Base-by-base conservation (phyloP, 2,329 filamentous ascomycete species). In the Colletotrichum falcatum region DNA sequence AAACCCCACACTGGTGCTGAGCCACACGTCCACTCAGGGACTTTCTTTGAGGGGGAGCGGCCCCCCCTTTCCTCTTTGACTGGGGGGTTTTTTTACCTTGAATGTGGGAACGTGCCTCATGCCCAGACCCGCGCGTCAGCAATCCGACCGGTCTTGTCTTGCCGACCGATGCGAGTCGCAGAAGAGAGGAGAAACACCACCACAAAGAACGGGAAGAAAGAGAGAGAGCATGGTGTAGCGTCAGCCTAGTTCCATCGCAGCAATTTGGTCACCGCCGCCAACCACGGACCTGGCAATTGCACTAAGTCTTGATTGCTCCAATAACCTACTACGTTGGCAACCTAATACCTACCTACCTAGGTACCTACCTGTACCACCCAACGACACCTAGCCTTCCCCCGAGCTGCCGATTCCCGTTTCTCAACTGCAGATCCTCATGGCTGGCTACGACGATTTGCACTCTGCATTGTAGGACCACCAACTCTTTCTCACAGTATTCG, bases 401-500 rank as follows among this genome's bases (percentile, higher is more conserved):
- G 7, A 28, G 42, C 33, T 28, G 33, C 35, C 44, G 46, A 46
- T 54, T 58, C 61, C 46, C 37, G n/a, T 58, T 30, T 51, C 26
- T 65, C 35, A 46, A 35, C 23, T 33, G 59, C 68, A 71, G 37
- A 71, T 71, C 46, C 68, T 63, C 64, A 71, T 71, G 68, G 68
- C 64, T 58, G 64, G 44, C 64, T 59, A 68, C 56, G 53, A 48
- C 58, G 44, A 68, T 67, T 68, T 55, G 58, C 68, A 30, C n/a
- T 42, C 33, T n/a, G 35, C n/a, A 60, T 65, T 30, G 46, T 69
- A 59, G 55, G 26, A 60, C 48, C 35, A 23, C 33, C 20, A 23
- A 46, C n/a, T 37, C 37, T 37, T 51, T 37, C 42, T 30, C 23
- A 9, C 48, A 30, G 35, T n/a, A 18, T 54, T 56, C 49, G 35